phyloP scores from a whole-genome alignment of 768 basidiomycete genomes.

The Russula ochroleuca region DNA sequence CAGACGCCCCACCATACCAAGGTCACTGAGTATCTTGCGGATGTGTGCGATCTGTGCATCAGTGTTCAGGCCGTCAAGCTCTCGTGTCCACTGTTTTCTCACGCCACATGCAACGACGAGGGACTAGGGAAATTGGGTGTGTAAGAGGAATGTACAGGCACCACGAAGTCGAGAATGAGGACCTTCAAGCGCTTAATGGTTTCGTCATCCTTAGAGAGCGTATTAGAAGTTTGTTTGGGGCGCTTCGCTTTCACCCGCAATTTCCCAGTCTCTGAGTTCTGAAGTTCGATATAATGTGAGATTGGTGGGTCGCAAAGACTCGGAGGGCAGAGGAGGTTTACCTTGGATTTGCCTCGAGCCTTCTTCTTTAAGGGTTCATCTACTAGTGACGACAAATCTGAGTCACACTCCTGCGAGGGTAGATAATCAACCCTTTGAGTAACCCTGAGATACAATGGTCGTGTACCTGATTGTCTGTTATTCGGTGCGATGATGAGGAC shows the following conservation, averaged over 20 bases:
- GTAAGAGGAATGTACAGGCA: constrained; percentile 2
- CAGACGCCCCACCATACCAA: constrained; percentile 77
- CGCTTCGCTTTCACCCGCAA: constrained; percentile 35
- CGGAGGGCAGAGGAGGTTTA: constrained; percentile 21
- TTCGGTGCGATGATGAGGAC: constrained; percentile 3
- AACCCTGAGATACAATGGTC: not conserved
- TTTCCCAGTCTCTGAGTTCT: constrained; percentile 28
- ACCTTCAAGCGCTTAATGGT: constrained; percentile 74
- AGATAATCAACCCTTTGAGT: not conserved
- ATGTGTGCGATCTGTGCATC: constrained; percentile 63
- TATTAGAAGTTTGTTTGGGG: constrained; percentile 30
- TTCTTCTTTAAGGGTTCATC: constrained; percentile 52
- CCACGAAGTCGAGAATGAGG: constrained; percentile 4
- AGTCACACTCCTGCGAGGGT: constrained; percentile 43
- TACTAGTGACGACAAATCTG: constrained; percentile 55
- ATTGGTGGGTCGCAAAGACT: not conserved
- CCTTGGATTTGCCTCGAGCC: constrained; percentile 39
- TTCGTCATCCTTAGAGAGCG: constrained; percentile 59
- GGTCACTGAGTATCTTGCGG: constrained; percentile 56
- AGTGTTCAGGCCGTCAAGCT: constrained; percentile 56
- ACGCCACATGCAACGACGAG: constrained; percentile 71
- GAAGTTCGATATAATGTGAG: not conserved
- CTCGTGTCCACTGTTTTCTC: constrained; percentile 71
- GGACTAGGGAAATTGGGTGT: constrained; percentile 40
- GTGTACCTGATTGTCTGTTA: constrained; percentile 1